These are phyloP conservation scores for Aspergillus incahuasiensis DNA, from an alignment of 495 filamentous ascomycete species.

Conservation along the genomic window DNA sequence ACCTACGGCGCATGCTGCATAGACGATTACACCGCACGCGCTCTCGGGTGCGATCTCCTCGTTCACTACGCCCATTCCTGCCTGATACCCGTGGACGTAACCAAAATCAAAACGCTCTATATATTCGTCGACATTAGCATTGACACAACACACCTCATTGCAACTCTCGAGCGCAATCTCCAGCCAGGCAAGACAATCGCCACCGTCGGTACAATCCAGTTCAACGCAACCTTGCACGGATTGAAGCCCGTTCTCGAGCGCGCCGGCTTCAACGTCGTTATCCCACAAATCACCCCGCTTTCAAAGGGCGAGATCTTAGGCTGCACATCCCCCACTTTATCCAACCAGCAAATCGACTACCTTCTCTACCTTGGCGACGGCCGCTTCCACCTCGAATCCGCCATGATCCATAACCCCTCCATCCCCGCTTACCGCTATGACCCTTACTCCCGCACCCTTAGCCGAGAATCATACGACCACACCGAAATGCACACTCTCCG, in stretches of 20 bases:
- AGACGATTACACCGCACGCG: conserved; percentile 94
- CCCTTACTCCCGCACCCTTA: conserved; percentile 88
- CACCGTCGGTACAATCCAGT: conserved; percentile 95
- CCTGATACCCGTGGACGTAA: conserved; percentile 91
- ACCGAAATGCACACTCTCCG: conserved; percentile 81
- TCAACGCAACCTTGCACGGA: conserved; percentile 92
- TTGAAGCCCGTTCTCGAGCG: conserved; percentile 68
- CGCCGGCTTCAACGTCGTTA: conserved; percentile 74
- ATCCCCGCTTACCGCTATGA: conserved; percentile 95
- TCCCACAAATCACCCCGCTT: conserved; percentile 90
- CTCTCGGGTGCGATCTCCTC: conserved; percentile 88
- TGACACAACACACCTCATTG: conserved; percentile 78
- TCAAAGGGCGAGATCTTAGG: conserved; percentile 93
- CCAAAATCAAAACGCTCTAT: conserved; percentile 91
- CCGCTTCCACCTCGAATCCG: conserved; percentile 92
- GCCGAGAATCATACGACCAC: conserved; percentile 85
- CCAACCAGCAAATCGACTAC: conserved; percentile 56
- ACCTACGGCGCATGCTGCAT: conserved; percentile 99
- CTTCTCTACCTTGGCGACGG: conserved; percentile 95
- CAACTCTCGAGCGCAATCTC: conserved; percentile 87
- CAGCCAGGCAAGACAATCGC: conserved; percentile 77
- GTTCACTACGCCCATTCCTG: conserved; percentile 98
- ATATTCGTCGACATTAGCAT: conserved; percentile 98
- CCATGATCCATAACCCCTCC: conserved; percentile 95
- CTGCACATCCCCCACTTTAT: conserved; percentile 82